A percentile compares a stretch with the other conserved stretches of the same genome.
These are phyloP conservation scores for Blastobotrys apis DNA, from an alignment of 1,139 yeast species.

Conservation along the genomic window DNA sequence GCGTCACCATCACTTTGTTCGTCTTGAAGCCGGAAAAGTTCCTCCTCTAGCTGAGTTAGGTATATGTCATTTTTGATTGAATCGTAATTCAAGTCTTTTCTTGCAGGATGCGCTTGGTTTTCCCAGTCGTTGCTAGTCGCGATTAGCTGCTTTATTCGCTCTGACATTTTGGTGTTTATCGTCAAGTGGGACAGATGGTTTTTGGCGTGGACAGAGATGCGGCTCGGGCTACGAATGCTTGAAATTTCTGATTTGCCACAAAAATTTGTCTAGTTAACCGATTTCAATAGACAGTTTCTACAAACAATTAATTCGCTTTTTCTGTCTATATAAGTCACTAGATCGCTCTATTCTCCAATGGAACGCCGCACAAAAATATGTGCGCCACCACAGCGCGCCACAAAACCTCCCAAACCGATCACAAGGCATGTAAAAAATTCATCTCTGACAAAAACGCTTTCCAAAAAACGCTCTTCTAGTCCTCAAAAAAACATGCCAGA, in stretches of 20 bases:
- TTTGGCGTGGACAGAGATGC: background rate
- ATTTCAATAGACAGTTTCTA: no score
- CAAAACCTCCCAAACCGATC: no score
- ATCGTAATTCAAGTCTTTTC: constrained; percentile 4
- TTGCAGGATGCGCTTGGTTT: constrained; percentile 5
- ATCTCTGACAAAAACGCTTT: background rate
- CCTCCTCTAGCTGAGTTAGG: constrained; percentile 6
- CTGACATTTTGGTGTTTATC: background rate
- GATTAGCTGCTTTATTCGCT: background rate
- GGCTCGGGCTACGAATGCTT: no score
- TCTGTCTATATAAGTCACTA: no score
- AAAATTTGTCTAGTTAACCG: no score
- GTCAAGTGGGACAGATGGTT: background rate
- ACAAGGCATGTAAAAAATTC: background rate
- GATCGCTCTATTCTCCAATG: no score
- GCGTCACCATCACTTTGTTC: background rate
- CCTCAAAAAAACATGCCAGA: constrained; percentile 58
- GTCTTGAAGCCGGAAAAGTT: constrained; percentile 2
- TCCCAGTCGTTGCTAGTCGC: background rate
- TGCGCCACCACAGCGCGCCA: no score
- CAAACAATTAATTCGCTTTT: no score
- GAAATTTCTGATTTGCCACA: no score
- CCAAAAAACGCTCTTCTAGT: constrained; percentile 42
- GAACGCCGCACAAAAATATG: no score
- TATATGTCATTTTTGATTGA: constrained; percentile 5